Percentiles rank a stretch among this genome's conserved stretches.
Evolutionary conservation across 2,329 filamentous ascomycete species (phyloP).

Genomic region (Endothia cerciana): DNA sequence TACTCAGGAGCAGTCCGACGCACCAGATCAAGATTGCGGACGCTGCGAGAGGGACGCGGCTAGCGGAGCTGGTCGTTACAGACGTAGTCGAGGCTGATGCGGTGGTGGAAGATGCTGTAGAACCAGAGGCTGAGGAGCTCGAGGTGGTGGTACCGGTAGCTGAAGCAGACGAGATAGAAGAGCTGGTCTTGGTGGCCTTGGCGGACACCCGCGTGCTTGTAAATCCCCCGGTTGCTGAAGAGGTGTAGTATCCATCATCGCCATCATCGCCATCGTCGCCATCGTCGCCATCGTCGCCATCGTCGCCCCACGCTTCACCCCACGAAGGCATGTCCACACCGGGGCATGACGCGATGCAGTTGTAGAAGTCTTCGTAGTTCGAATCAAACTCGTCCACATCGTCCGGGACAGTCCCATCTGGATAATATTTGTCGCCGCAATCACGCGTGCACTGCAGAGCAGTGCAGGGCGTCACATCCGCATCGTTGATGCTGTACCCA

Average conservation of each 20-base stretch:
- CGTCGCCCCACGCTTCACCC: conserved; percentile 18
- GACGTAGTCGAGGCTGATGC: background rate
- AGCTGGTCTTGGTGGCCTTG: conserved; percentile 4
- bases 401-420: background rate
- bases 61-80: conserved; percentile 2
- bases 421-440: conserved; percentile 25
- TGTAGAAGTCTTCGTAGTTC: background rate
- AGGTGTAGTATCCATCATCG: background rate
- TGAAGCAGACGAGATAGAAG: background rate
- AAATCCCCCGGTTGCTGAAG: background rate
- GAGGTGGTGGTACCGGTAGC: background rate
- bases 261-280: no score
- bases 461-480: conserved; percentile 22
- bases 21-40: background rate
- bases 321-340: conserved; percentile 1
- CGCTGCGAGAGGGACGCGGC: background rate
- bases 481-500: conserved; percentile 16
- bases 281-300: background rate
- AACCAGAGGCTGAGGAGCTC: background rate
- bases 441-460: conserved; percentile 27
- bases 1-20: background rate
- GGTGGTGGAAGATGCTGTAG: background rate
- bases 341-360: conserved; percentile 3
- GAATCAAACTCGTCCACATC: background rate
- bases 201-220: background rate